Evolutionary conservation across 345 rosid genomes (phyloP).

Genomic region (Sonneratia caseolaris): DNA sequence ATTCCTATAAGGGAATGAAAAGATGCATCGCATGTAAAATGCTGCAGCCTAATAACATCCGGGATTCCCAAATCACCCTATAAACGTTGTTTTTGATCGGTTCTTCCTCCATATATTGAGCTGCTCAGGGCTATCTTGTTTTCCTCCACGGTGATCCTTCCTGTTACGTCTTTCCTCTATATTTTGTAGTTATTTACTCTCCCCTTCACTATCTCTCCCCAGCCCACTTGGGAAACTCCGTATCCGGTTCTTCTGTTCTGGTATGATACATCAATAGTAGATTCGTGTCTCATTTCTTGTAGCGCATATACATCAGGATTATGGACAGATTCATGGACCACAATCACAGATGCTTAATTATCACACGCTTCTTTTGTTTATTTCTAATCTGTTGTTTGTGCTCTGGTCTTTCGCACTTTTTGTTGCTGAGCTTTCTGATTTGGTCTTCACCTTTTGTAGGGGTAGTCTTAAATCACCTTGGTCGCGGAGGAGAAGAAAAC

Average conservation of each 20-base stretch:
- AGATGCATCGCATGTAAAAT: background rate
- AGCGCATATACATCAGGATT: too few relatives aligned
- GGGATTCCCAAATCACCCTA: background rate
- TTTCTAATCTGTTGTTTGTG: background rate
- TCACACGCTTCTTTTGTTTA: background rate
- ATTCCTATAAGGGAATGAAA: background rate
- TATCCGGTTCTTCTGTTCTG: too few relatives aligned
- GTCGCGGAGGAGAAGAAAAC: constrained; percentile 85
- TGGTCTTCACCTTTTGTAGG: constrained; percentile 28
- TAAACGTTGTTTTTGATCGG: background rate
- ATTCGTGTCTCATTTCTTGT: background rate
- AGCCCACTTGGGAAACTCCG: too few relatives aligned
- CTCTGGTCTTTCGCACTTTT: background rate
- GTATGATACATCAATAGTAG: too few relatives aligned
- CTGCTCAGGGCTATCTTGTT: background rate
- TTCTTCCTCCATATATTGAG: background rate
- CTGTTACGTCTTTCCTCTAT: background rate
- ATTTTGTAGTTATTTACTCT: background rate
- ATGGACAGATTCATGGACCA: background rate
- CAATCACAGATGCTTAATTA: background rate
- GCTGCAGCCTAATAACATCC: background rate
- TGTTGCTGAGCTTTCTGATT: constrained; percentile 6
- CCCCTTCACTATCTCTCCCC: background rate
- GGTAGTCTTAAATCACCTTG: constrained; percentile 79
- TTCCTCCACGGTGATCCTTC: background rate